These are phyloP conservation scores for Phaffomyces antillensis DNA, from an alignment of 805 yeast genomes.

Conservation along the genomic window DNA sequence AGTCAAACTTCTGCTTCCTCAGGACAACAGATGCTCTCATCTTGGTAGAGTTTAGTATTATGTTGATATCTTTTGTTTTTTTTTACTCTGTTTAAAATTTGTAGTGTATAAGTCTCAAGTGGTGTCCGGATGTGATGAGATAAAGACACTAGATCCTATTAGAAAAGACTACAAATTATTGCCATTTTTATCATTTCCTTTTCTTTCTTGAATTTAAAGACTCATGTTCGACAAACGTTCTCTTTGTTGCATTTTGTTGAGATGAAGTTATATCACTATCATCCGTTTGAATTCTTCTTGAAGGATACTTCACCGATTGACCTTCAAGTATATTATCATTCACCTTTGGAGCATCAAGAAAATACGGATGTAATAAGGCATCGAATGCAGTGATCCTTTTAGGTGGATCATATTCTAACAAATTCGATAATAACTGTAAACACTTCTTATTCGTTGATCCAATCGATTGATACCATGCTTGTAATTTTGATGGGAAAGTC, in stretches of 20 bases:
- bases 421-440: slow-evolving; percentile 50
- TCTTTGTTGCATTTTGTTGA: slow-evolving; percentile 23
- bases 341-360: slow-evolving; percentile 62
- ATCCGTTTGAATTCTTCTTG: slow-evolving; percentile 78
- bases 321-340: slow-evolving; percentile 76
- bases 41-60: no score
- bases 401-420: slow-evolving; percentile 81
- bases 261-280: slow-evolving; percentile 64
- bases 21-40: background rate
- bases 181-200: slow-evolving; percentile 12
- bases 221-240: slow-evolving; percentile 21
- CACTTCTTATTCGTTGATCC: slow-evolving; percentile 72
- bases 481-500: slow-evolving; percentile 57
- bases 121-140: slow-evolving; percentile 1
- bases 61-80: no score
- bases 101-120: background rate
- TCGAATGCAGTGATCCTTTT: slow-evolving; percentile 70
- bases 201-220: slow-evolving; percentile 20
- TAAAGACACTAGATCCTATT: no score
- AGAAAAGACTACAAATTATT: no score
- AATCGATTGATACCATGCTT: slow-evolving; percentile 79
- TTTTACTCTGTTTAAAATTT: no score
- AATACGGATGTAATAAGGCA: slow-evolving; percentile 73
- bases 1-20: background rate
- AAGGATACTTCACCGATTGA: slow-evolving; percentile 68